A percentile compares a stretch with the other conserved stretches of the same genome.
Evolutionary conservation across 1,284 basidiomycete species (phyloP).

Genomic region (Austropuccinia psidii): DNA sequence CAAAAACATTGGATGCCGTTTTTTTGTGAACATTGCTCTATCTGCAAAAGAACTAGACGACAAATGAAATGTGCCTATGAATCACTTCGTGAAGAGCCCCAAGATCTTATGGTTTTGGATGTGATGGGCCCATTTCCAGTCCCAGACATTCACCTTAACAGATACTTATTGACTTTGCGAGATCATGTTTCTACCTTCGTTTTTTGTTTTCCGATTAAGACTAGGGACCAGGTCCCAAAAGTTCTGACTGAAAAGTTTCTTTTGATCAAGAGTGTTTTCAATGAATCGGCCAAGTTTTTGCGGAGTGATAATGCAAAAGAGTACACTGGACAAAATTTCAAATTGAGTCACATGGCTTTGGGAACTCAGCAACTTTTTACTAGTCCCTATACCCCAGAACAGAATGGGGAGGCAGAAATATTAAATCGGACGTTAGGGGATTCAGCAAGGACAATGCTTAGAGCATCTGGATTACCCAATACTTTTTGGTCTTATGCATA

Average conservation of each 20-base stretch:
- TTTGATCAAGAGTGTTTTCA: not conserved
- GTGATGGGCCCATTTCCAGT: slow-evolving; percentile 1
- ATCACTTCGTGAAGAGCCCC: too few relatives aligned
- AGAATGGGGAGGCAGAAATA: not conserved
- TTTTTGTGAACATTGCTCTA: too few relatives aligned
- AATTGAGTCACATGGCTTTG: not conserved
- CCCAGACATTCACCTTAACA: too few relatives aligned
- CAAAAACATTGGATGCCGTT: too few relatives aligned
- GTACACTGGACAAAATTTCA: not conserved
- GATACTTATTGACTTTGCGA: not conserved
- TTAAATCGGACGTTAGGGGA: not conserved
- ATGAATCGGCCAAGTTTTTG: not conserved
- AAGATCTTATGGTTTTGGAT: not conserved
- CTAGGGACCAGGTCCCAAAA: not conserved
- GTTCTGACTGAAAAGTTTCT: not conserved
- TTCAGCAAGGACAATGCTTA: not conserved
- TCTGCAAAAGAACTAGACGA: too few relatives aligned
- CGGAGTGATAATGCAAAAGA: not conserved
- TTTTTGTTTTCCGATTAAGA: not conserved
- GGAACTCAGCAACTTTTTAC: not conserved
- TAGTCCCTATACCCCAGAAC: not conserved
- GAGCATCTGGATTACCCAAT: not conserved
- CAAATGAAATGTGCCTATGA: too few relatives aligned
- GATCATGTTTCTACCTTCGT: not conserved
- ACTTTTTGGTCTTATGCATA: not conserved